Evolutionary conservation across 495 filamentous ascomycete species (phyloP).

Genomic region (Astrocystis sublimbata): DNA sequence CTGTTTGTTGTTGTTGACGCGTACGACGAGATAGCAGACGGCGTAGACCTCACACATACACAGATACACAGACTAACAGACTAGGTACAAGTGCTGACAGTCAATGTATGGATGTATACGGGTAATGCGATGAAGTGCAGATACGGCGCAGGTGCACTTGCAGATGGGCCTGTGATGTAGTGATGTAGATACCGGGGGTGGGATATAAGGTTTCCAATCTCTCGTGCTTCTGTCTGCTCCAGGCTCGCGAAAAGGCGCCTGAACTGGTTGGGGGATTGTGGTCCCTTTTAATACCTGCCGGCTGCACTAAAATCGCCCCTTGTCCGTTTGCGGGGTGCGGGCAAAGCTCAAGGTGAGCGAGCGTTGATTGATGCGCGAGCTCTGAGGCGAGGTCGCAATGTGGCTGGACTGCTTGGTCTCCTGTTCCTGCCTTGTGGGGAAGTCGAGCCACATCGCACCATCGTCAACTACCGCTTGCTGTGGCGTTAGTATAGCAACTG

Average conservation of each 20-base stretch:
- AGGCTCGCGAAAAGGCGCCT: slow-evolving; percentile 9
- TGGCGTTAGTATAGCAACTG: background rate
- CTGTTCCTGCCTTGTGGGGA: background rate
- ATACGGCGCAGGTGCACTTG: background rate
- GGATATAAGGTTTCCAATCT: background rate
- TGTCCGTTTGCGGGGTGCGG: slow-evolving; percentile 24
- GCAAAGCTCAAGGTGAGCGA: slow-evolving; percentile 12
- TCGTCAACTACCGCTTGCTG: background rate
- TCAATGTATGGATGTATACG: background rate
- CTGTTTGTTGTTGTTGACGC: no score
- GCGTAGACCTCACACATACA: no score
- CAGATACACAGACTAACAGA: no score
- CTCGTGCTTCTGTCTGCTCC: background rate
- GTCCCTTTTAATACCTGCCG: slow-evolving; percentile 21
- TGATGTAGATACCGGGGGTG: background rate
- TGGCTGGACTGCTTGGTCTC: slow-evolving; percentile 2
- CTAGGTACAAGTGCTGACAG: background rate
- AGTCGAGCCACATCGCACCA: slow-evolving; percentile 9
- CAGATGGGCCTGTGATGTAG: background rate
- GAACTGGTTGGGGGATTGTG: slow-evolving; percentile 15
- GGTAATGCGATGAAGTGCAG: background rate
- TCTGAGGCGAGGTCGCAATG: background rate
- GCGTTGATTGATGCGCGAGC: background rate
- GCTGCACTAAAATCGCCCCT: slow-evolving; percentile 15
- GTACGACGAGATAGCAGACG: no score